phyloP scores from a whole-genome alignment of 495 filamentous ascomycete genomes.

The Penicillium odoratum region DNA sequence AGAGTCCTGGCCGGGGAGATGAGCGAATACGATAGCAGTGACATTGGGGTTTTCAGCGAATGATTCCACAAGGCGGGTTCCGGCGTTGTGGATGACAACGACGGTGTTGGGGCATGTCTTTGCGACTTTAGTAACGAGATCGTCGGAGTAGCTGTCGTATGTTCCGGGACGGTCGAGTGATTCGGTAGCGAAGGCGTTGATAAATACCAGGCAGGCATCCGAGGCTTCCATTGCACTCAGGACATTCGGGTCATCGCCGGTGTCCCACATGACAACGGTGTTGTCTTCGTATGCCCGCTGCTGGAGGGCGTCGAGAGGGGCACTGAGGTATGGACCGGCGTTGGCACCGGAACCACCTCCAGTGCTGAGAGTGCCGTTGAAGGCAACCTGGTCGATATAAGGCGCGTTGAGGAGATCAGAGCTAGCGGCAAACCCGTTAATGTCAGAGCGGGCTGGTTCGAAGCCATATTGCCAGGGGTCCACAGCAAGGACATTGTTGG shows the following conservation, averaged over 20 bases:
- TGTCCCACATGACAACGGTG: constrained; percentile 47
- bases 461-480: constrained; percentile 35
- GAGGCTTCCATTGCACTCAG: constrained; percentile 32
- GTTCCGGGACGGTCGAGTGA: constrained; percentile 31
- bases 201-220: constrained; percentile 60
- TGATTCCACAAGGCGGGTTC: constrained; percentile 40
- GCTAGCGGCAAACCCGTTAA: background rate
- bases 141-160: constrained; percentile 47
- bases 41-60: constrained; percentile 55
- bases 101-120: constrained; percentile 53
- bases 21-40: constrained; percentile 70
- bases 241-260: constrained; percentile 39
- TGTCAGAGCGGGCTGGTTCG: constrained; percentile 32
- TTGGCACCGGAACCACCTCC: constrained; percentile 37
- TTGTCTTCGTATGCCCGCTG: constrained; percentile 46
- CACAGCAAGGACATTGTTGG: constrained; percentile 2
- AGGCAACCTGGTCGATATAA: constrained; percentile 36
- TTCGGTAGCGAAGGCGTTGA: constrained; percentile 62
- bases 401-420: constrained; percentile 6
- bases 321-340: constrained; percentile 39
- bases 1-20: constrained; percentile 75
- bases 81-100: constrained; percentile 46
- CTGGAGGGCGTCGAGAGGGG: constrained; percentile 56
- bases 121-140: constrained; percentile 57
- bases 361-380: constrained; percentile 56